Conservation (phyloP, 192 early-diverging fungal genomes). For the Podila verticillata region DNA sequence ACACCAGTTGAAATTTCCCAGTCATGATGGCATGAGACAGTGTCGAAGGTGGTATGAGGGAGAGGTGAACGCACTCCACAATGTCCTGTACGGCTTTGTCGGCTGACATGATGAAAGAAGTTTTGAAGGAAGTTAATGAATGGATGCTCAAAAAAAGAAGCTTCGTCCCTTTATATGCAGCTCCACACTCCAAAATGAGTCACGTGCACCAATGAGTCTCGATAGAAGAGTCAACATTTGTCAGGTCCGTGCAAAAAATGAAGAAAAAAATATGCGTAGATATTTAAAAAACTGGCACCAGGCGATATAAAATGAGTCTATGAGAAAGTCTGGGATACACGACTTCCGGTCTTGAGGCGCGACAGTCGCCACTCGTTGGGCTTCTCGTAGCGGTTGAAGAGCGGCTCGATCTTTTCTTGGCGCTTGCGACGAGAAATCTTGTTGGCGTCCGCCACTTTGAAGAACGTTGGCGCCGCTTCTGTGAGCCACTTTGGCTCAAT, state of each 20-base stretch:
- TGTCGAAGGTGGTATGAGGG: neutral
- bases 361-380: slow-evolving; percentile 97
- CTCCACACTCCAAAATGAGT: neutral
- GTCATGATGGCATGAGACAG: neutral
- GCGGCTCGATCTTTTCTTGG: slow-evolving; percentile 91
- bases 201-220: neutral
- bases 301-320: neutral
- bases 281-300: neutral
- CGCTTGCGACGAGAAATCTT: slow-evolving; percentile 94
- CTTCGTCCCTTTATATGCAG: neutral
- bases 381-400: slow-evolving; percentile 93
- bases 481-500: slow-evolving; percentile 93
- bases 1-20: neutral
- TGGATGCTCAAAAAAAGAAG: neutral
- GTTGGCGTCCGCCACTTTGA: slow-evolving; percentile 93
- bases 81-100: slow-evolving; percentile 40
- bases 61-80: slow-evolving; percentile 15
- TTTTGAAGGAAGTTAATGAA: neutral
- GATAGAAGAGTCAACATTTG: neutral
- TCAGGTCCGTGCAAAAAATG: neutral
- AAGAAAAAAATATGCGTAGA: neutral
- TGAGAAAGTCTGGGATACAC: slow-evolving; percentile 81
- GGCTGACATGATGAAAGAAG: slow-evolving; percentile 33
- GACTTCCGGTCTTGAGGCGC: slow-evolving; percentile 72
- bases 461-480: slow-evolving; percentile 99